Conservation (phyloP, 176 grass and related monocot genomes). For the Tillandsia fasciculata region DNA sequence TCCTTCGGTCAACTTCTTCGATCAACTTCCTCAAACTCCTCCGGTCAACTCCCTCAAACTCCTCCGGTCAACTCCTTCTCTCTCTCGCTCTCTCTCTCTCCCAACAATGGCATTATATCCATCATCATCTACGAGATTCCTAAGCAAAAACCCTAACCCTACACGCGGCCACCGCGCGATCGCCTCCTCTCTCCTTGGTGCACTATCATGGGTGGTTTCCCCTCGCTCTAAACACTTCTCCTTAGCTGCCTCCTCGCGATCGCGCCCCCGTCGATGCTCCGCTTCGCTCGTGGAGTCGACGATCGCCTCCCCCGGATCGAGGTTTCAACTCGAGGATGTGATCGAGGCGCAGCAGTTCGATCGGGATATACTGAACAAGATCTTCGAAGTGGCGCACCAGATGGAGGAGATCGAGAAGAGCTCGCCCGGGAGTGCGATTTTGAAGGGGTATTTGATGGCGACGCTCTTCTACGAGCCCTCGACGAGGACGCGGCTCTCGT, state of each 20-base stretch:
- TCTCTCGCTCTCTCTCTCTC: too few relatives aligned
- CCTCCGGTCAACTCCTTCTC: too few relatives aligned
- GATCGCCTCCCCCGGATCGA: background rate
- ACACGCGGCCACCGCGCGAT: background rate
- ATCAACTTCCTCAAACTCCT: too few relatives aligned
- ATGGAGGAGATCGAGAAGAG: conserved; percentile 72
- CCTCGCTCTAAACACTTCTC: conserved; percentile 1
- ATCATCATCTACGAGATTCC: background rate
- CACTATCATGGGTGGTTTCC: background rate
- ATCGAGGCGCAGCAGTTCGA: conserved; percentile 91
- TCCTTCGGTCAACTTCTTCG: too few relatives aligned
- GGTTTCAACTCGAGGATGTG: conserved; percentile 55
- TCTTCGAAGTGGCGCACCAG: conserved; percentile 79
- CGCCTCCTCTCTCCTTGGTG: background rate
- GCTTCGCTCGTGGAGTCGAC: background rate
- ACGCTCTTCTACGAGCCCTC: conserved; percentile 95
- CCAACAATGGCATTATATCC: background rate
- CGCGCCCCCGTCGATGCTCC: background rate
- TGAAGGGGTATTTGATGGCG: conserved; percentile 86
- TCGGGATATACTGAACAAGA: conserved; percentile 43
- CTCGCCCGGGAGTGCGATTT: conserved; percentile 38
- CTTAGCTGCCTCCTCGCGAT: background rate
- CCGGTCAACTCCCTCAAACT: too few relatives aligned
- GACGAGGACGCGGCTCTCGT: conserved; percentile 77
- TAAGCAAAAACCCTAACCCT: background rate